Evolutionary conservation across 2,329 filamentous ascomycete genomes (phyloP).

Genomic region (Zarea fungicola): DNA sequence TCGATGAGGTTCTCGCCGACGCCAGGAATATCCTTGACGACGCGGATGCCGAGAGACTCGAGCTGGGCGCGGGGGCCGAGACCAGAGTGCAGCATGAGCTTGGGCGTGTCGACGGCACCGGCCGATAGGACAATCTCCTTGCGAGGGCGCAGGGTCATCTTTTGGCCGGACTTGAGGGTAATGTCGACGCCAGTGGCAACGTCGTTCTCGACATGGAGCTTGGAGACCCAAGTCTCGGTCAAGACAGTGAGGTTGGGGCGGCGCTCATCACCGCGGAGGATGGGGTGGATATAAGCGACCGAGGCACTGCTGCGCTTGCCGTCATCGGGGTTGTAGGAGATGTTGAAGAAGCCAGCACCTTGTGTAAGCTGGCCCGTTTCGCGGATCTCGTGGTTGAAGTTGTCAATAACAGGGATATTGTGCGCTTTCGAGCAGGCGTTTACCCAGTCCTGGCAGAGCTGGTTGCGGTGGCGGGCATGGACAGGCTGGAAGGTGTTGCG

Average conservation of each 20-base stretch:
- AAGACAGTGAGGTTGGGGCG: conserved; percentile 79
- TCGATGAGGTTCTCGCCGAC: conserved; percentile 59
- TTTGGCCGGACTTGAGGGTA: conserved; percentile 49
- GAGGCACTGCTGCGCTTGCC: conserved; percentile 79
- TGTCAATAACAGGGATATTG: conserved; percentile 72
- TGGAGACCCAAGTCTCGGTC: conserved; percentile 83
- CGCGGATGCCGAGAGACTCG: conserved; percentile 45
- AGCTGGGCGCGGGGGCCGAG: conserved; percentile 52
- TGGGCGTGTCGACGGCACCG: conserved; percentile 76
- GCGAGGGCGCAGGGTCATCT: conserved; percentile 56
- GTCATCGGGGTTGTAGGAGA: conserved; percentile 86
- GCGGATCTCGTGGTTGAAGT: conserved; percentile 83
- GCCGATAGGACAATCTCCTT: conserved; percentile 75
- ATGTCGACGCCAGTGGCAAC: conserved; percentile 70
- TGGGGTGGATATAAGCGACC: conserved; percentile 89
- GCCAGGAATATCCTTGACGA: conserved; percentile 53
- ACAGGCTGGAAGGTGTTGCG: conserved; percentile 89
- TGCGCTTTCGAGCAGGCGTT: conserved; percentile 72
- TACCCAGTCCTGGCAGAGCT: conserved; percentile 89
- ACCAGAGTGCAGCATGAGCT: conserved; percentile 55
- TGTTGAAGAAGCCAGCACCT: conserved; percentile 84
- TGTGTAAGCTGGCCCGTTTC: conserved; percentile 65
- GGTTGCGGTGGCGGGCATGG: conserved; percentile 78
- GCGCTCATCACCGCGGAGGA: conserved; percentile 76
- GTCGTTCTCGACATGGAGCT: conserved; percentile 65